A percentile compares a stretch with the other conserved stretches of the same genome.
Conservation (phyloP, 768 basidiomycete genomes). For the Daedaleopsis nitida region DNA sequence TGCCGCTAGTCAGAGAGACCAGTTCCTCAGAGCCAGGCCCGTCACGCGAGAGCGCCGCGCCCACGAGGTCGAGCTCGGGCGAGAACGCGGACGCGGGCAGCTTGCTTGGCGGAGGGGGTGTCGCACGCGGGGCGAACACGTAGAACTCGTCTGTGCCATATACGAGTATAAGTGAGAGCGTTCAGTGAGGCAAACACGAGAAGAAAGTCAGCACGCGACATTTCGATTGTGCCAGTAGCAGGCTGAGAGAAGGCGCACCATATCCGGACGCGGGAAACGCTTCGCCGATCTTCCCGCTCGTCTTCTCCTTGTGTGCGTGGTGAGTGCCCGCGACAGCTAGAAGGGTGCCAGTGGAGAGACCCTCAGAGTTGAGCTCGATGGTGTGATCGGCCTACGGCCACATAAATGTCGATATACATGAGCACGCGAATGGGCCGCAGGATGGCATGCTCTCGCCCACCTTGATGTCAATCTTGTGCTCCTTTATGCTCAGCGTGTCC, state of each 20-base stretch:
- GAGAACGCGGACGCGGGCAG: constrained; percentile 46
- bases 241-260: constrained; percentile 40
- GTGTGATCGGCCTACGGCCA: constrained; percentile 50
- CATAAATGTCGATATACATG: too few relatives aligned
- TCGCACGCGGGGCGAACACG: constrained; percentile 40
- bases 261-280: constrained; percentile 61
- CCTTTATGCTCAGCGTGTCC: constrained; percentile 50
- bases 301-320: constrained; percentile 39
- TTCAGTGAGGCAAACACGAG: neutral
- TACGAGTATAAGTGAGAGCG: neutral
- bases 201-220: neutral
- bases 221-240: neutral
- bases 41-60: constrained; percentile 44
- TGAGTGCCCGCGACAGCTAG: constrained; percentile 47
- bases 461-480: constrained; percentile 47
- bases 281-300: constrained; percentile 47
- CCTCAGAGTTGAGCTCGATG: constrained; percentile 51
- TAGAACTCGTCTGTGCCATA: constrained; percentile 62
- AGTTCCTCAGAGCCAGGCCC: constrained; percentile 42
- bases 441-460: constrained; percentile 27
- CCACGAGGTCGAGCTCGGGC: constrained; percentile 47
- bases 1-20: constrained; percentile 54
- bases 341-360: constrained; percentile 56
- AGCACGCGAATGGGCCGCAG: neutral
- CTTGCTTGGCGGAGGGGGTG: constrained; percentile 47